Conservation (phyloP, 2,329 filamentous ascomycete genomes). For the Fusarium sulawesiense region DNA sequence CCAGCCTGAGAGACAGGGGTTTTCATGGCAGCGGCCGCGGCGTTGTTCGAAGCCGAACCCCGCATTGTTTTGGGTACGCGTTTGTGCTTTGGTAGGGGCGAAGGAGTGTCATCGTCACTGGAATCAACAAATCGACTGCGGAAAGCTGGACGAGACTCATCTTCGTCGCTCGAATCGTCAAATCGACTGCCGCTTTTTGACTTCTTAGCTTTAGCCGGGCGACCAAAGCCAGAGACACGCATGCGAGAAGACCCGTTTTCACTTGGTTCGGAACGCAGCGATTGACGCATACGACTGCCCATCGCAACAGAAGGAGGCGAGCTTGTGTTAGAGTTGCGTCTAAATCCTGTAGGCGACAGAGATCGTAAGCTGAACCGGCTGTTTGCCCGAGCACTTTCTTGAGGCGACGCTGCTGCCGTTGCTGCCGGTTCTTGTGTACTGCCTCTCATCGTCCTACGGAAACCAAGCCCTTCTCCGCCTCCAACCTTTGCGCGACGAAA, state of each 20-base stretch:
- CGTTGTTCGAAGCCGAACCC: conserved; percentile 44
- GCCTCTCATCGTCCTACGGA: conserved; percentile 79
- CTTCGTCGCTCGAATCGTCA: conserved; percentile 78
- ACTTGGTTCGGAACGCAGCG: conserved; percentile 57
- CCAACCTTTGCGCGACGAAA: conserved; percentile 74
- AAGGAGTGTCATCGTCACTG: conserved; percentile 65
- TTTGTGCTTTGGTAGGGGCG: conserved; percentile 39
- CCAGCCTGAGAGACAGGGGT: conserved; percentile 57
- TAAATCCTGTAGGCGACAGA: conserved; percentile 72
- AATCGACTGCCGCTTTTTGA: conserved; percentile 69
- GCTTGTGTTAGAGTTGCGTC: conserved; percentile 53
- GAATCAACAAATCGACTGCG: conserved; percentile 76
- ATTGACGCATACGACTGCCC: conserved; percentile 57
- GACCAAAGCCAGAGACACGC: conserved; percentile 58
- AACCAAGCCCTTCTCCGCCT: conserved; percentile 63
- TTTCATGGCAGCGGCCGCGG: conserved; percentile 54
- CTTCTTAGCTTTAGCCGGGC: conserved; percentile 49
- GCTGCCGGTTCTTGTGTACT: conserved; percentile 35
- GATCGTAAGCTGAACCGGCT: conserved; percentile 78
- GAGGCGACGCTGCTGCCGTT: conserved; percentile 27
- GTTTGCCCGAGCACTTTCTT: conserved; percentile 51
- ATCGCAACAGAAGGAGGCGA: conserved; percentile 54
- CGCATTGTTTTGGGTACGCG: conserved; percentile 54
- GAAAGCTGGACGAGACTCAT: conserved; percentile 45
- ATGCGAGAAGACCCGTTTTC: conserved; percentile 52